phyloP scores from a whole-genome alignment of 305 asterid genomes.

The Nicotiana rustica region DNA sequence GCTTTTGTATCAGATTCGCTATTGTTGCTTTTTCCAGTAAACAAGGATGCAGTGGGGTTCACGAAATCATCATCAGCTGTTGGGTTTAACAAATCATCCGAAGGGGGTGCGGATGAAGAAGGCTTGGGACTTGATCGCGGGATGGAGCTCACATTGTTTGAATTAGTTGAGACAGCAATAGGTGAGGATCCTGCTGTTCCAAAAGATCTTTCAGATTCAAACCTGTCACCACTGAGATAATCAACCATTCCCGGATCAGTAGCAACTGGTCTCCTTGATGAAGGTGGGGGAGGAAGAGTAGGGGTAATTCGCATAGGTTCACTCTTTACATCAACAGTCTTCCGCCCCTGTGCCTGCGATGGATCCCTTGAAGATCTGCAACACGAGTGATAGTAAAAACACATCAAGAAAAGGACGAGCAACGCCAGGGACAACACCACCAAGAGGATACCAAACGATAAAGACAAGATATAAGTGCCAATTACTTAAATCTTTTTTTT shows the following conservation, averaged over 20 bases:
- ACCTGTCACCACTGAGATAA: slow-evolving; percentile 88
- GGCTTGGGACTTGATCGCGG: slow-evolving; percentile 52
- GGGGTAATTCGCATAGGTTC: slow-evolving; percentile 60
- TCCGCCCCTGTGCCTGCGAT: slow-evolving; percentile 63
- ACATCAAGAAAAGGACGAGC: slow-evolving; percentile 22
- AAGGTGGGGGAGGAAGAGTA: slow-evolving; percentile 83
- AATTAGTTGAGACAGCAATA: slow-evolving; percentile 49
- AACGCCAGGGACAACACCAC: slow-evolving; percentile 4
- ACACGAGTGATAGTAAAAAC: neutral
- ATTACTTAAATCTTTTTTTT: neutral
- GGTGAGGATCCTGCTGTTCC: slow-evolving; percentile 53
- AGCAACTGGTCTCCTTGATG: slow-evolving; percentile 59
- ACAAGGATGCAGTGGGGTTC: slow-evolving; percentile 85
- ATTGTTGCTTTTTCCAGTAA: slow-evolving; percentile 53
- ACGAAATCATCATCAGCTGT: slow-evolving; percentile 63
- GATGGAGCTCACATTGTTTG: slow-evolving; percentile 50
- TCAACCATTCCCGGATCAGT: slow-evolving; percentile 63
- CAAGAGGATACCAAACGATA: neutral
- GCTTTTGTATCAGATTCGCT: slow-evolving; percentile 53
- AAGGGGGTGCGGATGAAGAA: slow-evolving; percentile 54
- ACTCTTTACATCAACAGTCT: slow-evolving; percentile 50
- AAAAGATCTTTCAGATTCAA: slow-evolving; percentile 61
- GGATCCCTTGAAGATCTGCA: slow-evolving; percentile 82
- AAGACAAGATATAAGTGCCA: neutral
- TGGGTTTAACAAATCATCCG: slow-evolving; percentile 37